phyloP scores from a whole-genome alignment of 305 asterid genomes.

The Lippia alba region DNA sequence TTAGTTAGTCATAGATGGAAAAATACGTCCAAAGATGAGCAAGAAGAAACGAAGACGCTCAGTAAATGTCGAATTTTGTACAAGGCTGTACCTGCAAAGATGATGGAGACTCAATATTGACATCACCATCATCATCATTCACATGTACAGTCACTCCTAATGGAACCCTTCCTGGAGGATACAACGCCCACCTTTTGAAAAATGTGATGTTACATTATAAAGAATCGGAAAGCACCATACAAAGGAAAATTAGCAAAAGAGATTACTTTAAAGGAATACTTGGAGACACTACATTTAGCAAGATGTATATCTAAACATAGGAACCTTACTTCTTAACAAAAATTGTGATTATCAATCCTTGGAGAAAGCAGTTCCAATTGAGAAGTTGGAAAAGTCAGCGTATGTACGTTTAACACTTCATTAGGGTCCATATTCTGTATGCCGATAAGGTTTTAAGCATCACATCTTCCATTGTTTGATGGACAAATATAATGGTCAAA shows the following conservation, averaged over 20 bases:
- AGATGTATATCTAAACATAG: not conserved
- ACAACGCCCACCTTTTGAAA: constrained; percentile 89
- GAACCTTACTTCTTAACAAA: not conserved
- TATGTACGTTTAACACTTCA: not conserved
- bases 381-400: not conserved
- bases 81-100: constrained; percentile 79
- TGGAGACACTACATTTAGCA: not conserved
- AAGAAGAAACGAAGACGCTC: constrained; percentile 21
- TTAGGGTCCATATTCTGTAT: not conserved
- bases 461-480: not conserved
- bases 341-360: not conserved
- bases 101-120: constrained; percentile 84
- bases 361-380: not conserved
- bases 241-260: constrained; percentile 27
- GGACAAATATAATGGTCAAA: not conserved
- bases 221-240: not conserved
- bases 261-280: constrained; percentile 8
- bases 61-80: constrained; percentile 24
- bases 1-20: constrained; percentile 29
- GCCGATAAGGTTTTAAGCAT: not conserved
- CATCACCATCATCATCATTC: constrained; percentile 97
- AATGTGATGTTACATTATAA: constrained; percentile 32
- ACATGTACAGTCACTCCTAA: constrained; percentile 96
- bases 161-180: constrained; percentile 99
- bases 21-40: constrained; percentile 22